Percentiles rank a stretch among this genome's conserved stretches.
Evolutionary conservation across 2,329 filamentous ascomycete genomes (phyloP).

Genomic region (Penicillium sp.): DNA sequence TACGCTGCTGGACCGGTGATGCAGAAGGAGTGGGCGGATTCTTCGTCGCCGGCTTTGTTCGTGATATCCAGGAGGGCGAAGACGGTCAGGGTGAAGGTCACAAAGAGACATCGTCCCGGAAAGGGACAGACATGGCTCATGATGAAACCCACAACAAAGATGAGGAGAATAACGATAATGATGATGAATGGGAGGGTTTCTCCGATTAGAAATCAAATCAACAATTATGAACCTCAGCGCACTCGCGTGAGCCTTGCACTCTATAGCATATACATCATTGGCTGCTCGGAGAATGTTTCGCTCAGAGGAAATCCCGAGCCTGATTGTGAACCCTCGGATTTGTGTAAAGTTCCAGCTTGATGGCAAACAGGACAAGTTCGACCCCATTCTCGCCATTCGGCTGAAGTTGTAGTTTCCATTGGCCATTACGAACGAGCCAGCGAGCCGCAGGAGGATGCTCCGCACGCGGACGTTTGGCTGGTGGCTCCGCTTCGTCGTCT

Average conservation of each 20-base stretch:
- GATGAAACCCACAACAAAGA: not conserved
- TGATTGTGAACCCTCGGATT: conserved; percentile 70
- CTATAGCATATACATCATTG: conserved; percentile 5
- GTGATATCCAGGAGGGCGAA: conserved; percentile 52
- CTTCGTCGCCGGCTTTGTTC: conserved; percentile 86
- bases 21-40: conserved; percentile 90
- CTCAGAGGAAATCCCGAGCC: conserved; percentile 64
- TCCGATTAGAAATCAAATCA: conserved; percentile 35
- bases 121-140: not conserved
- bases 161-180: conserved; percentile 20
- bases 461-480: conserved; percentile 50
- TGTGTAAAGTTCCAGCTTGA: conserved; percentile 75
- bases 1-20: conserved; percentile 80
- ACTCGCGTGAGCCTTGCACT: not conserved
- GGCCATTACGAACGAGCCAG: conserved; percentile 70
- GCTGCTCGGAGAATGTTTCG: conserved; percentile 5
- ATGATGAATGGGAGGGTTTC: conserved; percentile 51
- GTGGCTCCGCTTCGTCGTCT: conserved; percentile 21
- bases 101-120: not conserved
- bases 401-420: conserved; percentile 74
- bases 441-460: conserved; percentile 40
- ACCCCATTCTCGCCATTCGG: conserved; percentile 51
- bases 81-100: not conserved
- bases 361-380: conserved; percentile 74
- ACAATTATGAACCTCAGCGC: not conserved